phyloP scores from a whole-genome alignment of 495 filamentous ascomycete species.

The Penicillium pulvis region DNA sequence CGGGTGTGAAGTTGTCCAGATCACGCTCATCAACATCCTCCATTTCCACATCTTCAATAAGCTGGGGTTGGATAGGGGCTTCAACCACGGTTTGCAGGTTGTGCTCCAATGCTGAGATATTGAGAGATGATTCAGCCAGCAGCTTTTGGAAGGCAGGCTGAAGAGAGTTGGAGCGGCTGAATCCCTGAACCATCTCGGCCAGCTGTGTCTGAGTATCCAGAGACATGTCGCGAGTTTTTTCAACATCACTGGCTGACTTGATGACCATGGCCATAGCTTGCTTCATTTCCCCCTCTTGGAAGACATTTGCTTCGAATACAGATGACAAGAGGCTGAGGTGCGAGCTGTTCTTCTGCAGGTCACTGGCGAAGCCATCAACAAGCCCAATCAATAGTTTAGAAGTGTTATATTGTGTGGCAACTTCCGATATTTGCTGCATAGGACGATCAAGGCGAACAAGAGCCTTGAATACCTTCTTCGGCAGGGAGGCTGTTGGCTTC shows the following conservation, averaged over 20 bases:
- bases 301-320: constrained; percentile 59
- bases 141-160: constrained; percentile 60
- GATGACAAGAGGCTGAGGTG: constrained; percentile 60
- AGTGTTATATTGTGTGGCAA: constrained; percentile 65
- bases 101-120: constrained; percentile 69
- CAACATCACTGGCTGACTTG: constrained; percentile 35
- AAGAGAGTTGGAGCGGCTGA: constrained; percentile 55
- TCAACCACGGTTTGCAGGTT: constrained; percentile 67
- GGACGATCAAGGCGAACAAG: constrained; percentile 66
- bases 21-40: constrained; percentile 39
- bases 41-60: constrained; percentile 57
- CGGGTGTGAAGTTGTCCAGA: constrained; percentile 41
- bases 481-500: constrained; percentile 57
- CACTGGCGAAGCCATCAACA: constrained; percentile 64
- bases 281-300: constrained; percentile 62
- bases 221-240: constrained; percentile 40
- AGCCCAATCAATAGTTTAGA: constrained; percentile 75
- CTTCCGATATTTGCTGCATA: constrained; percentile 56
- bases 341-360: constrained; percentile 59
- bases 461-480: constrained; percentile 67
- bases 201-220: constrained; percentile 61
- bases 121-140: constrained; percentile 61
- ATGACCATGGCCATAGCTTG: constrained; percentile 65
- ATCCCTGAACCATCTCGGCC: constrained; percentile 60
- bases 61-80: constrained; percentile 37